phyloP scores from a whole-genome alignment of 345 rosid genomes.

The Dipteronia dyeriana region DNA sequence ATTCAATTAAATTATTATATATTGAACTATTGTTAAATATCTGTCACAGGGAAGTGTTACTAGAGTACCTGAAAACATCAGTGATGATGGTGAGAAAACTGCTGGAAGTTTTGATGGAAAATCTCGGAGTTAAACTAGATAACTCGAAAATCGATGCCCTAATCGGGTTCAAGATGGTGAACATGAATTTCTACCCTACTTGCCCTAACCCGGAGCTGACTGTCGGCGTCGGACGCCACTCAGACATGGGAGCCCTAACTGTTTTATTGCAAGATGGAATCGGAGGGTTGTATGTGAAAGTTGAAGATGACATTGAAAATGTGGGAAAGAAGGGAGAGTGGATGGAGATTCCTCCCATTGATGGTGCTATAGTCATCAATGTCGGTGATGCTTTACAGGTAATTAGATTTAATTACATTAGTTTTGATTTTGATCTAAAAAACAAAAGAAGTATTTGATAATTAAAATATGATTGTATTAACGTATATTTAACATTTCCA shows the following conservation, averaged over 20 bases:
- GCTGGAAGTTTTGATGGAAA: slow-evolving; percentile 38
- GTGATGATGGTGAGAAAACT: slow-evolving; percentile 42
- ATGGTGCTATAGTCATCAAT: slow-evolving; percentile 22
- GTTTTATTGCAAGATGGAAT: slow-evolving; percentile 61
- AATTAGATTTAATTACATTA: neutral
- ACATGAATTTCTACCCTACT: slow-evolving; percentile 65
- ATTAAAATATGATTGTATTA: no score
- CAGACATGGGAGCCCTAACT: slow-evolving; percentile 60
- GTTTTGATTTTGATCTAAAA: neutral
- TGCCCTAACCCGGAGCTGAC: slow-evolving; percentile 50
- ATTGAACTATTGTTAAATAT: neutral
- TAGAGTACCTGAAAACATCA: slow-evolving; percentile 47
- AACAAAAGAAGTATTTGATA: no score
- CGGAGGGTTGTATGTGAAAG: slow-evolving; percentile 64
- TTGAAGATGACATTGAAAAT: slow-evolving; percentile 21
- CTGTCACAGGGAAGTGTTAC: slow-evolving; percentile 43
- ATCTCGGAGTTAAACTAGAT: slow-evolving; percentile 39
- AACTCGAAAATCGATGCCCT: slow-evolving; percentile 42
- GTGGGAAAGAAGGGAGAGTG: slow-evolving; percentile 15
- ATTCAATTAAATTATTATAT: no score
- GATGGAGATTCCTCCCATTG: slow-evolving; percentile 20
- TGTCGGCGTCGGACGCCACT: slow-evolving; percentile 63
- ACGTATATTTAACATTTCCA: no score
- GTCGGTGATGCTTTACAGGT: slow-evolving; percentile 23
- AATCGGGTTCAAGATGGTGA: slow-evolving; percentile 43